Conservation (phyloP, 2,329 filamentous ascomycete species). For the Botrytis tulipae region DNA sequence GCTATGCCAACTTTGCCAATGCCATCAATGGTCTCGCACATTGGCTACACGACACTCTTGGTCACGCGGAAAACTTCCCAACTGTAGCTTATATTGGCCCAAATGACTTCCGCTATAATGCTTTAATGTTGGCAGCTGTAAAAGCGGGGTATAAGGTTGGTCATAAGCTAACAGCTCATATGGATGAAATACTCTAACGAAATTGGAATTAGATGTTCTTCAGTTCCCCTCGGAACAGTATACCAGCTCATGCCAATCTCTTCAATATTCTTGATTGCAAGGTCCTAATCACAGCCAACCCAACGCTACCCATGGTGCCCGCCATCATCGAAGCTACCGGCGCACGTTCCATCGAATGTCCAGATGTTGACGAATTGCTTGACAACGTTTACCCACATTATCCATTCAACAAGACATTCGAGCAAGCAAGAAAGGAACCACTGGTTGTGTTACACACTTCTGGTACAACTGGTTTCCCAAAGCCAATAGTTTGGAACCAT, state of each 20-base stretch:
- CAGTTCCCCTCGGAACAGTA: not conserved
- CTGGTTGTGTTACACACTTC: not conserved
- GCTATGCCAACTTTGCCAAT: not conserved
- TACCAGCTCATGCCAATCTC: not conserved
- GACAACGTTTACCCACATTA: not conserved
- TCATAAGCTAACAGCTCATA: not conserved
- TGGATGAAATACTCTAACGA: not conserved
- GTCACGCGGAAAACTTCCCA: not conserved
- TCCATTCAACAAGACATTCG: not conserved
- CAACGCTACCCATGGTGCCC: not conserved
- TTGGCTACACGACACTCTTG: not conserved
- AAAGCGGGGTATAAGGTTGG: not conserved
- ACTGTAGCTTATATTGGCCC: not conserved
- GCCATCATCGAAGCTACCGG: not conserved
- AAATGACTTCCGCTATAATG: not conserved
- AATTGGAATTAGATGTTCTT: not conserved
- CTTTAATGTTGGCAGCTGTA: not conserved
- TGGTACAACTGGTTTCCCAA: not conserved
- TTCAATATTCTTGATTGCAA: not conserved
- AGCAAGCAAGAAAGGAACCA: not conserved
- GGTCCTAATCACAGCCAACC: not conserved
- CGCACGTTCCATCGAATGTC: not conserved
- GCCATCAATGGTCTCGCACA: not conserved
- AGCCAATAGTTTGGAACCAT: not conserved
- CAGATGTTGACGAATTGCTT: not conserved